Evolutionary conservation across 305 asterid genomes (phyloP), one percentile per base, ranked within the genome.

Genomic region (Ruellia speciosa): DNA sequence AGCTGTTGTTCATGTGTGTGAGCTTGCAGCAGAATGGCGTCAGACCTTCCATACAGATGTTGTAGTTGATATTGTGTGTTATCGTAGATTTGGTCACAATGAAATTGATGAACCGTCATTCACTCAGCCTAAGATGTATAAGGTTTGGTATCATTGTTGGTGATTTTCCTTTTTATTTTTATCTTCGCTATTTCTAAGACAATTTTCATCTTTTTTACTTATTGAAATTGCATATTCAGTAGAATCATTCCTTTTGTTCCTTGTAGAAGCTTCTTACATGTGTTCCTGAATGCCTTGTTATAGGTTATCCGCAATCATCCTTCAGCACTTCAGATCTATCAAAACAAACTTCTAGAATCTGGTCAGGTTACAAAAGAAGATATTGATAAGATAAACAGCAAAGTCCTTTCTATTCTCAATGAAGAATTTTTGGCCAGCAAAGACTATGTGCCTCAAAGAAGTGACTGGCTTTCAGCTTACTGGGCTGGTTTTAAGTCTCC

Each of bases 11-110:
- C 86, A 81, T 77, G 96, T 70, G 48, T 90, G 97, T 64, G 97
- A 90, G 72, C 97, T 90, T 75, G 97, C 97, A 41, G 97, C 94
- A 31, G 97, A 85, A 77, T 90, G 97, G 97, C 87, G 96, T 59
- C 97, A 90, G 83, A 90, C 75, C 34, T 90, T 90, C 63, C 97
- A 87, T 62, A 77, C 94, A 5, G 97, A 90, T 73, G 97, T 86
- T 52, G 95, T 86, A 56, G 97, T 89, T 65, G 95, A 89, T 72
- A 79, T 89, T 51, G 88, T 86, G 43, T 89, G 97, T 66, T 89
- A 86, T 58, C 95, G 97, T 65, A 81, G 94, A 59, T 89, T 86
- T 77, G 97, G 97, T 70, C 95, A 89, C 72, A 89, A 89, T 68
- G 97, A 89, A 69, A 86, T 86, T 73, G 97, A 89, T 59, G 97